phyloP scores from a whole-genome alignment of 2,329 filamentous ascomycete genomes.

The Alternaria sp. region DNA sequence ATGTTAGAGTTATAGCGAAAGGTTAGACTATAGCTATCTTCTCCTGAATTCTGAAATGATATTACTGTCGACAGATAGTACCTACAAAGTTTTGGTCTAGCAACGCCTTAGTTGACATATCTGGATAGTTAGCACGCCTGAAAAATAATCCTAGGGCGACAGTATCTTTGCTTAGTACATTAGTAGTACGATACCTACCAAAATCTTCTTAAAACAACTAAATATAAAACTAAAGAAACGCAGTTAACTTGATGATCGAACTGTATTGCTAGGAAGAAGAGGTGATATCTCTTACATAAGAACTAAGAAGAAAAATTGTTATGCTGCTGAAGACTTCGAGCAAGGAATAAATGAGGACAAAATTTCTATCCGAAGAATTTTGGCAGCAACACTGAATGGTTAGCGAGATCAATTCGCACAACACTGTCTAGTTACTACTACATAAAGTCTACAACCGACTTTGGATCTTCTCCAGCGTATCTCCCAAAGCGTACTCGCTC shows the following conservation, averaged over 20 bases:
- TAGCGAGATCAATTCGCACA: not conserved
- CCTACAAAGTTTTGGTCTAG: not conserved
- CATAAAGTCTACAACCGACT: conserved; percentile 62
- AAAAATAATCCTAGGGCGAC: not conserved
- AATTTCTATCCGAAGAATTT: not conserved
- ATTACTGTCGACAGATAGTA: not conserved
- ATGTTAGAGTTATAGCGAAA: not conserved
- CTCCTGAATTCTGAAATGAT: not conserved
- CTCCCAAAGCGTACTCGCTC: conserved; percentile 75
- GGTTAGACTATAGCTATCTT: not conserved
- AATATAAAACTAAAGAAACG: not conserved
- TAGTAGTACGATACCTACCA: not conserved
- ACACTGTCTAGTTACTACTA: not conserved
- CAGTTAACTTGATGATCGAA: not conserved
- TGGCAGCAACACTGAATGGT: not conserved
- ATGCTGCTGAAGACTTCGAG: not conserved
- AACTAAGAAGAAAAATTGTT: not conserved
- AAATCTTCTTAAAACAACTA: not conserved
- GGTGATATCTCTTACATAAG: not conserved
- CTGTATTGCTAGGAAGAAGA: not conserved
- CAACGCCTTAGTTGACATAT: not conserved
- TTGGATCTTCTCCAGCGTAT: conserved; percentile 74
- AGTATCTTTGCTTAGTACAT: not conserved
- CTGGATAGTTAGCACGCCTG: not conserved
- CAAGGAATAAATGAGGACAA: not conserved